These are phyloP conservation scores for Mallotus repandus DNA, from an alignment of 441 rosid species.

Conservation along the genomic window DNA sequence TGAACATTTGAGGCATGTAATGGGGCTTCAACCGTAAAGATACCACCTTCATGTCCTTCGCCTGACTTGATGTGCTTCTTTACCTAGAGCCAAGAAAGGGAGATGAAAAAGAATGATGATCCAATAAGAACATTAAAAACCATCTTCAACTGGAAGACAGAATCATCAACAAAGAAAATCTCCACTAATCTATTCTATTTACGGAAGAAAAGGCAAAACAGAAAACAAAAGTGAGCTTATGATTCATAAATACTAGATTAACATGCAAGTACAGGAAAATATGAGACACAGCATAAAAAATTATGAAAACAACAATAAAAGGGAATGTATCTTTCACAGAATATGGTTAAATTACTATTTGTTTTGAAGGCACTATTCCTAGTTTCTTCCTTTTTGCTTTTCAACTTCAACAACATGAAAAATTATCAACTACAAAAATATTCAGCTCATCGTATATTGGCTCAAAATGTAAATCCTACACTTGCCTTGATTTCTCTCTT, in stretches of 20 bases:
- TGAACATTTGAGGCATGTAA: slow-evolving; percentile 92
- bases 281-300: background rate
- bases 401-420: slow-evolving; percentile 6
- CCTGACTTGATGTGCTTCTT: slow-evolving; percentile 92
- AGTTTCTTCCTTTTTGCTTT: background rate
- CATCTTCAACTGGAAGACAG: slow-evolving; percentile 9
- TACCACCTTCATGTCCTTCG: slow-evolving; percentile 92
- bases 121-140: background rate
- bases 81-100: slow-evolving; percentile 42
- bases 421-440: background rate
- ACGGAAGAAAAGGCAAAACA: background rate
- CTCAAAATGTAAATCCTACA: background rate
- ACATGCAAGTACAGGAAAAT: background rate
- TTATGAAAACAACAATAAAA: too few relatives aligned
- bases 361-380: background rate
- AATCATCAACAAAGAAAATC: background rate
- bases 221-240: background rate
- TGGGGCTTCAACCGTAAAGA: slow-evolving; percentile 91
- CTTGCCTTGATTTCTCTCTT: background rate
- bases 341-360: too few relatives aligned
- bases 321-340: too few relatives aligned
- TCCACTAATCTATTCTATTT: background rate
- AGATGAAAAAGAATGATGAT: too few relatives aligned
- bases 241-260: background rate
- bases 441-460: background rate